Evolutionary conservation across 805 yeast species (phyloP), one percentile per base, ranked within the genome.

Genomic region (Candida dajiaensis): DNA sequence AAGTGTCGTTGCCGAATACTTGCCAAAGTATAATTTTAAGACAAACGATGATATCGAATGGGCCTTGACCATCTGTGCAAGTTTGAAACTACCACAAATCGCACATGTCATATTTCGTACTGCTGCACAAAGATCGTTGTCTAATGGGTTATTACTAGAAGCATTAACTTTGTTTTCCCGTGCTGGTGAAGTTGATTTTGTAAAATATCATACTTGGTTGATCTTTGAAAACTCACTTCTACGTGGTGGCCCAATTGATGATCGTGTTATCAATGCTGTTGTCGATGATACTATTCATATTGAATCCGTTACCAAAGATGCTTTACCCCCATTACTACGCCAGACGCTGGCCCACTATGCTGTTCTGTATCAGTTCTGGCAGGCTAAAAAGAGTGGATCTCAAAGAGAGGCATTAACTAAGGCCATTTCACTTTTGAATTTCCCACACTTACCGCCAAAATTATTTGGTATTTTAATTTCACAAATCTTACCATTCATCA

Each of bases 21-120:
- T 85, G 31, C 87, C 88, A 6, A 73, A 72, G 20, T 85, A 70
- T 58, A 71, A 80, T 39, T 81, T 80, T 56, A 66, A 73, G 45
- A 81, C 82, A 9, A 83, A 81, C 57, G 90, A 85, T 59, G 95
- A 85, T 59, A 71, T 83, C 50, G 94, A 85, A 62, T 85, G 92
- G 92, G 76, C 83, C 40, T 66, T 85, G 43, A 77, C 87, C 3
- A 69, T 85, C 6, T 84, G 92, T 66, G 85, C 89, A 12, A 74
- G 81, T 54, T 69, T 85, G 60, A 77, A 76, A 54, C 61, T 85
- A 38, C 71, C 79, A n/a, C 65, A 72, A 8, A 80, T 85, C 12
- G 79, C 85, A 0, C 72, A 72, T 47, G 68, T 72, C 28, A 67
- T 85, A 4, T 82, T 76, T 61, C 50, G 63, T 21, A 61, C 46